Percentiles rank a stretch among this genome's conserved stretches.
Evolutionary conservation across 1,139 yeast genomes (phyloP).

Genomic region (Trichomonascaceae sp.): DNA sequence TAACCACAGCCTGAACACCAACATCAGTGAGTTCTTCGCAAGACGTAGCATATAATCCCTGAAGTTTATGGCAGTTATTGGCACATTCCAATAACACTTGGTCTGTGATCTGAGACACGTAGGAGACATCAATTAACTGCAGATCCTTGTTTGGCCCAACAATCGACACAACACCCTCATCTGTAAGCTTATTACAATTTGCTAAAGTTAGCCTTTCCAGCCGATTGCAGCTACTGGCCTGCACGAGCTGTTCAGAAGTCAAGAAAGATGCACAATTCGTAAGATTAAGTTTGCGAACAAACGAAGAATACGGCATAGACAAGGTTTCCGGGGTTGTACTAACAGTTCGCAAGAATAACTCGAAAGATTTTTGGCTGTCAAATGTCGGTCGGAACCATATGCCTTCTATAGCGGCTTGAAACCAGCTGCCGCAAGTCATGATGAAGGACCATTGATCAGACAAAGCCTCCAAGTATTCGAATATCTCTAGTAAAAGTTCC

Average conservation of each 20-base stretch:
- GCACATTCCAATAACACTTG: constrained; percentile 68
- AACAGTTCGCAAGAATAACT: constrained; percentile 25
- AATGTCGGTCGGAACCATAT: constrained; percentile 86
- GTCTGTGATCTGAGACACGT: constrained; percentile 66
- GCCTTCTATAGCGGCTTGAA: constrained; percentile 68
- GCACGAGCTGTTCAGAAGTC: constrained; percentile 49
- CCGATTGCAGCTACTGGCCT: constrained; percentile 48
- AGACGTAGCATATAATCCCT: constrained; percentile 86
- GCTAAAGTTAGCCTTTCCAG: constrained; percentile 83
- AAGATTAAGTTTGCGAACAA: constrained; percentile 74
- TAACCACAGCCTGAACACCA: constrained; percentile 56
- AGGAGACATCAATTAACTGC: constrained; percentile 84
- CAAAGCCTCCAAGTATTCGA: constrained; percentile 57
- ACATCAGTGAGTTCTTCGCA: constrained; percentile 63
- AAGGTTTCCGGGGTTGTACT: constrained; percentile 9
- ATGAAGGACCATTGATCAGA: constrained; percentile 61
- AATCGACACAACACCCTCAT: constrained; percentile 55
- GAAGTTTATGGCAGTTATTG: constrained; percentile 63
- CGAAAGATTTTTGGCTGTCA: constrained; percentile 48
- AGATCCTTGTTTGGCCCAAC: constrained; percentile 60
- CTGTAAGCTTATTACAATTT: constrained; percentile 64
- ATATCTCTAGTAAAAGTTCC: constrained; percentile 67
- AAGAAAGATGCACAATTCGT: constrained; percentile 66
- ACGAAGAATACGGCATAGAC: constrained; percentile 54
- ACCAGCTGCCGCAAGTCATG: constrained; percentile 79